Base-by-base conservation (phyloP, 495 filamentous ascomycete species). In the Lepidopterella palustris region DNA sequence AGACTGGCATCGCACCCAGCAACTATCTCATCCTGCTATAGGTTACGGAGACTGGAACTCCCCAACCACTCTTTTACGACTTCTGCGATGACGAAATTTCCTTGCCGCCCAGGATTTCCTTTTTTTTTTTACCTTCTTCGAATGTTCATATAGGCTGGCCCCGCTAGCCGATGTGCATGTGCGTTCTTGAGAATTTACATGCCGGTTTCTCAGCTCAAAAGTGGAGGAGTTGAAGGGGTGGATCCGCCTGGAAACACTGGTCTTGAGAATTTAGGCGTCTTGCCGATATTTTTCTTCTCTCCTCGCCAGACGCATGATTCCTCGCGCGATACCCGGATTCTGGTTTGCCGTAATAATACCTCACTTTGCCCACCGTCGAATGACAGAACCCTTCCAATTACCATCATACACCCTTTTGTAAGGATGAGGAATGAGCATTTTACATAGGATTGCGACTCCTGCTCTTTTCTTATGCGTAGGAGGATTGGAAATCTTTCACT, bases 21-120 rank as follows among this genome's bases (percentile, higher is more conserved):
- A 98, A 98, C 77, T 98, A 98, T 71, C 80, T 98, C 70, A 97
- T 97, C 73, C 78, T 98, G 68, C 83, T 98, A 84, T 98, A 69
- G 60, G 48, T 47, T 45, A 18, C 49, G 63, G 26, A 63, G 64
- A 51, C 64, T 61, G 64, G 64, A 59, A 60, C 64, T 63, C 59
- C 60, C 8, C 21, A 24, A 42, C 35, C 35, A 18, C 24, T 27
- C 49, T 53, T 42, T 60, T 53, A 66, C 35, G 64, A 66, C 64
- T 32, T 24, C 24, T 32, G 32, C 56, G 1, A 55, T 65, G 21
- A 60, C 47, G 8, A 50, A 13, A 25, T 50, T 50, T 50, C 47
- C 47, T 50, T 50, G 47, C 6, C 0, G 9, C 24, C n/a, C 5
- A 5, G 47, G 35, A 57, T 6, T 61, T 32, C 59, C 54, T 39